Evolutionary conservation across 139 green algal species (phyloP).

Genomic region (Klebsormidium nitens): DNA sequence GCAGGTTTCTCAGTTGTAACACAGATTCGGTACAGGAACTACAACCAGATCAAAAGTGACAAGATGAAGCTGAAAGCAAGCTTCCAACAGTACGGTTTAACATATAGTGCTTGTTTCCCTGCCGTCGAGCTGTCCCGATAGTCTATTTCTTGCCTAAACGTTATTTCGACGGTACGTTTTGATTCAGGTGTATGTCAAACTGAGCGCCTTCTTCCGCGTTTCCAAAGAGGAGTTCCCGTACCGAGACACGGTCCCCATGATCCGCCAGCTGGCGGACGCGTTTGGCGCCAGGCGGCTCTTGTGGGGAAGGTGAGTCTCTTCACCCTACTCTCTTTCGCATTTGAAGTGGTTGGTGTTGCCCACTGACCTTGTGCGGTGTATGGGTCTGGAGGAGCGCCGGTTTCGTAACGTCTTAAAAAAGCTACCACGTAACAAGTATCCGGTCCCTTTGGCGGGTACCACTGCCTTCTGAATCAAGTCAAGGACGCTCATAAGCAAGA

Average conservation of each 20-base stretch:
- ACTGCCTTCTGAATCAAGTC: too few relatives aligned
- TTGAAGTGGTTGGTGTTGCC: not conserved
- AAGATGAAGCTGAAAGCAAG: too few relatives aligned
- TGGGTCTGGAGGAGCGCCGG: not conserved
- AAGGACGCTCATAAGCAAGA: too few relatives aligned
- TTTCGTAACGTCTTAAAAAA: not conserved
- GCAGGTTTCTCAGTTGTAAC: too few relatives aligned
- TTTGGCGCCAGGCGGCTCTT: conserved; percentile 47
- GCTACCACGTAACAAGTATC: not conserved
- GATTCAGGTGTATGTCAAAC: conserved; percentile 61
- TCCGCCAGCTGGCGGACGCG: conserved; percentile 36
- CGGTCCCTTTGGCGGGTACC: not conserved
- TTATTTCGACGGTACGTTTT: too few relatives aligned
- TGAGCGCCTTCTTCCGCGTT: conserved; percentile 54
- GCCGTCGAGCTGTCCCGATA: too few relatives aligned
- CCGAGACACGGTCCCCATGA: conserved; percentile 25
- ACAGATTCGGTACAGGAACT: too few relatives aligned
- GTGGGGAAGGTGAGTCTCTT: conserved; percentile 37
- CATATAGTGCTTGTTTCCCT: too few relatives aligned
- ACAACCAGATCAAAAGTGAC: too few relatives aligned
- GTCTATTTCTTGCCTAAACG: too few relatives aligned
- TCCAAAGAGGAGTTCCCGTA: conserved; percentile 44
- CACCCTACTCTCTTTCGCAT: not conserved
- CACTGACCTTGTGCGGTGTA: not conserved
- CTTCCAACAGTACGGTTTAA: too few relatives aligned